Evolutionary conservation across 2,329 filamentous ascomycete genomes (phyloP).

Genomic region (Fusarium bactridioides): DNA sequence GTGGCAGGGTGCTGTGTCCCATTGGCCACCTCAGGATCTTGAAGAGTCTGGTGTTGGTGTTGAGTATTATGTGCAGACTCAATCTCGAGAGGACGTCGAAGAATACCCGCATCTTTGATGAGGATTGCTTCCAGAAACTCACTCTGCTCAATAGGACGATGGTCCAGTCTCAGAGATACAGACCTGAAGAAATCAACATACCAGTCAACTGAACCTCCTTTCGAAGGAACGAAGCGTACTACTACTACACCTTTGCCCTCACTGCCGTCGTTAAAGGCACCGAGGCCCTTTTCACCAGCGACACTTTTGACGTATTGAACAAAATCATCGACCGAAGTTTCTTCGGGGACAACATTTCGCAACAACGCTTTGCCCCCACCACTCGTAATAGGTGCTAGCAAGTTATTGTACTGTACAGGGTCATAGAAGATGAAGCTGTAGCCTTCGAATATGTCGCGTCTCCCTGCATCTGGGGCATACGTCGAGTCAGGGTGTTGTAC

Average conservation of each 20-base stretch:
- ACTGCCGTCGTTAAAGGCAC: conserved; percentile 68
- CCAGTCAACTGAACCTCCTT: conserved; percentile 68
- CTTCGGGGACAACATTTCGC: conserved; percentile 65
- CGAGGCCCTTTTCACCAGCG: conserved; percentile 76
- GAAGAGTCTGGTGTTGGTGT: conserved; percentile 2
- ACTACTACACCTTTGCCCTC: conserved; percentile 78
- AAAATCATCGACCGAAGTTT: conserved; percentile 78
- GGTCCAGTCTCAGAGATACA: conserved; percentile 76
- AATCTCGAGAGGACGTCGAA: conserved; percentile 73
- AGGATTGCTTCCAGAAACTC: conserved; percentile 93
- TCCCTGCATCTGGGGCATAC: conserved; percentile 73
- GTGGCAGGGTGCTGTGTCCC: conserved; percentile 3
- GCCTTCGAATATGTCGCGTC: conserved; percentile 79
- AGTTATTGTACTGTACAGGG: conserved; percentile 74
- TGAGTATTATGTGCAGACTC: conserved; percentile 42
- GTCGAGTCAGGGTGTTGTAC: conserved; percentile 71
- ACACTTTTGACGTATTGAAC: conserved; percentile 77
- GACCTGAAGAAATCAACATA: conserved; percentile 72
- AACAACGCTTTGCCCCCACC: conserved; percentile 85
- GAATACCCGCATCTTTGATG: conserved; percentile 74
- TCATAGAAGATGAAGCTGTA: conserved; percentile 92
- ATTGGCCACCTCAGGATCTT: conserved; percentile 5
- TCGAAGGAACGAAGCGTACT: conserved; percentile 72
- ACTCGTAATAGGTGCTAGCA: conserved; percentile 77
- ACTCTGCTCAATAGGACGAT: conserved; percentile 85